Conservation (phyloP, 352 stramenopile species). For the Pythium pyrilobum region DNA sequence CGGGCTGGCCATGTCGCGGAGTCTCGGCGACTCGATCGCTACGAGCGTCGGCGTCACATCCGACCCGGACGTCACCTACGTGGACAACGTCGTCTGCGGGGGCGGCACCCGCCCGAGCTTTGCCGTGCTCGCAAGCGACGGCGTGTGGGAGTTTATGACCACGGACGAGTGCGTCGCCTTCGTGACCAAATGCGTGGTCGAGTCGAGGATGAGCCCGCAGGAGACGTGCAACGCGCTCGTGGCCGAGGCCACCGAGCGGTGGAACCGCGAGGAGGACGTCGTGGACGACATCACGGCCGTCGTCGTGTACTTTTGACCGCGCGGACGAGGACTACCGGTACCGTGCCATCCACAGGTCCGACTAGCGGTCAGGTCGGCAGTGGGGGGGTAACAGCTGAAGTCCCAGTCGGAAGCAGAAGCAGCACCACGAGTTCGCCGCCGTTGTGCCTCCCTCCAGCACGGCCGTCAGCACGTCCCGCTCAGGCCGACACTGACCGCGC, state of each 20-base stretch:
- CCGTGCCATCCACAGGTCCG: neutral
- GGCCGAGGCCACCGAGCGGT: conserved; percentile 62
- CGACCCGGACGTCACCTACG: conserved; percentile 50
- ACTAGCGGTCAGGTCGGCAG: no score
- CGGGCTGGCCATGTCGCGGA: conserved; percentile 80
- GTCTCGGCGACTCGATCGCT: conserved; percentile 72
- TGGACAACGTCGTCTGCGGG: conserved; percentile 34
- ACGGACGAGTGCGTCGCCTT: conserved; percentile 67
- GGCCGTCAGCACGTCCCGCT: no score
- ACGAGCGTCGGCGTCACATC: conserved; percentile 74
- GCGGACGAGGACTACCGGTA: neutral
- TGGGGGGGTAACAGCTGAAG: no score
- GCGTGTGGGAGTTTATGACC: conserved; percentile 83
- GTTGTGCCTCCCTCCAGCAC: no score
- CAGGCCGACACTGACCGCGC: no score
- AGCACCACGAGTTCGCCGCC: no score
- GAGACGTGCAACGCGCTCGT: conserved; percentile 60
- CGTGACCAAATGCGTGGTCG: conserved; percentile 42
- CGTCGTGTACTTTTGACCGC: conserved; percentile 57
- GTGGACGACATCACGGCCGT: conserved; percentile 78
- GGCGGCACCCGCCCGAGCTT: conserved; percentile 32
- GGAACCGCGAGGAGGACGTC: conserved; percentile 76
- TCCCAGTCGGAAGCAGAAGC: no score
- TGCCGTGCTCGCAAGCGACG: conserved; percentile 70
- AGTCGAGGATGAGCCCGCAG: conserved; percentile 47